Percentiles rank a stretch among this genome's conserved stretches.
These are phyloP conservation scores for Mychonastes homosphaera DNA, from an alignment of 139 green algal genomes.

Conservation along the genomic window DNA sequence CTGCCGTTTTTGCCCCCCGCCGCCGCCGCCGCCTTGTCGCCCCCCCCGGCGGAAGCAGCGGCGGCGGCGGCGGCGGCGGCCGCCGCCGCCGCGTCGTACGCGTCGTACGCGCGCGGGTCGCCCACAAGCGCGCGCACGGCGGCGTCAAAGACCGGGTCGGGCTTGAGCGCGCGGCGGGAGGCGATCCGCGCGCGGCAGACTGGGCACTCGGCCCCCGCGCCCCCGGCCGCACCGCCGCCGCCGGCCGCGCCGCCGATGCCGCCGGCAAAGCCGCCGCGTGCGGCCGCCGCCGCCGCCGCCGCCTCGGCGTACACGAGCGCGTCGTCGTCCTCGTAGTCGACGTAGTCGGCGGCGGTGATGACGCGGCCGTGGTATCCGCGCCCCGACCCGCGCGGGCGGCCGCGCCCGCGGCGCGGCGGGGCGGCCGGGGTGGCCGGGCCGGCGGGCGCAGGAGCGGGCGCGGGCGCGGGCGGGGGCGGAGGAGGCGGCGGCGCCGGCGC, in stretches of 20 bases:
- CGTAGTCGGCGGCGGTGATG: background rate
- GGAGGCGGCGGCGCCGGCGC: background rate
- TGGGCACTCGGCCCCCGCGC: conserved; percentile 18
- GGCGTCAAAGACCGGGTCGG: too few relatives aligned
- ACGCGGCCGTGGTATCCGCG: background rate
- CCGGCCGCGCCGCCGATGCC: background rate
- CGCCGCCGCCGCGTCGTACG: too few relatives aligned
- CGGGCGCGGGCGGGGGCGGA: background rate
- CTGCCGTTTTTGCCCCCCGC: too few relatives aligned
- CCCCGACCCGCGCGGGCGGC: background rate
- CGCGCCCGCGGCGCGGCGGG: background rate
- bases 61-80: too few relatives aligned
- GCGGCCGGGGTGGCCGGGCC: background rate
- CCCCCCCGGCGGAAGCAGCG: too few relatives aligned
- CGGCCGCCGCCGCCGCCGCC: background rate
- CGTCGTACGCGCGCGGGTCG: too few relatives aligned
- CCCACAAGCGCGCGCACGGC: too few relatives aligned
- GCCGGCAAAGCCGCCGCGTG: background rate
- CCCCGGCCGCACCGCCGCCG: background rate
- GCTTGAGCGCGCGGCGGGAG: conserved; percentile 16
- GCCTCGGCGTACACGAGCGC: background rate
- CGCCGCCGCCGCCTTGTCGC: too few relatives aligned
- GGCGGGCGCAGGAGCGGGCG: background rate
- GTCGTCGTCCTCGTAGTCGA: background rate
- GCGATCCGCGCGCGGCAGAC: conserved; percentile 19